Evolutionary conservation across 176 grass and related monocot genomes (phyloP), one percentile per base, ranked within the genome.

Genomic region (Musa itinerans): DNA sequence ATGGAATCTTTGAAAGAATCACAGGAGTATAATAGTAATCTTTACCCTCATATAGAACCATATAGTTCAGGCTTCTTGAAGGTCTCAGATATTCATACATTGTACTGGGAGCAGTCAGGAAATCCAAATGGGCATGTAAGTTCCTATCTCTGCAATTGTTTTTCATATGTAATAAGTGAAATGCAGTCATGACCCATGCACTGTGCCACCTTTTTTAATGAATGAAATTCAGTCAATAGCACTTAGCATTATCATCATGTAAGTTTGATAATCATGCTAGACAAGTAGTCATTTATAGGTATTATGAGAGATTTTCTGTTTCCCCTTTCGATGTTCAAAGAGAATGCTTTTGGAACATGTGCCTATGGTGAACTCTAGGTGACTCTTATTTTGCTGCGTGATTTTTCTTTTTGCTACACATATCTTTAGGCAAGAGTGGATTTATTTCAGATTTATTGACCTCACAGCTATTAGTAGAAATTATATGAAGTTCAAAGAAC

Each of bases 71-170:
- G 95, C 0, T 91, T 84, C 59, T 78, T 99, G 56, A 89, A 86
- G 78, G 90, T 99, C 27, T 99, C 95, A 54, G 82, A 86, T 78
- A 54, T 86, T 69, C 95, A 98, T 80, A 86, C 88, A 11, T 85
- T 98, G 81, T 94, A 89, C 86, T 94, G 87, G 82, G 90, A 98
- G 81, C 90, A 94, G 81, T 98, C 95, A 20, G 95, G 95, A 26
- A 94, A 94, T 17, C 90, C 95, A 10, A 71, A 80, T 9, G 95
- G 95, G 8, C 84, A 94, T 80, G 95, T 98, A 75, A 89, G 85
- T 80, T 61, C 2, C 8, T 58, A 15, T 53, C 1, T 26, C 1
- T 74, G n/a, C 25, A 8, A 13, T 78, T 65, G 27, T 19, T 70
- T 12, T 43, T 68, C 11, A 70, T 21, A 21, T 19, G n/a, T 50